These are phyloP conservation scores for Leucogyrophana mollusca DNA, from an alignment of 768 basidiomycete species.

Conservation along the genomic window DNA sequence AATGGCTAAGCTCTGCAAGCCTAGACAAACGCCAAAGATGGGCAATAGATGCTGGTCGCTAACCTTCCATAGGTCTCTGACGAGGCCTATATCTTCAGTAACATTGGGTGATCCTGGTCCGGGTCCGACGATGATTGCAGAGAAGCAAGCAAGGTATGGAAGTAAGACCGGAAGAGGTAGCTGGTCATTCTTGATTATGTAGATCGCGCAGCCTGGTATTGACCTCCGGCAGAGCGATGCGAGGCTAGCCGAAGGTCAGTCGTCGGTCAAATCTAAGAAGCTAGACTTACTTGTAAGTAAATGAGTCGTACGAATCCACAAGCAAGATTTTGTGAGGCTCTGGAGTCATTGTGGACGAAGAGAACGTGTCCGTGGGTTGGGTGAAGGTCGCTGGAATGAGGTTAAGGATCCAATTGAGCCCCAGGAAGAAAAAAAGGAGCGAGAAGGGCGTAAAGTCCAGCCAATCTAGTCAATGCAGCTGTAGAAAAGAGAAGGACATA, in stretches of 20 bases:
- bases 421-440: background rate
- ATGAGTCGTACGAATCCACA: constrained; percentile 85
- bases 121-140: constrained; percentile 72
- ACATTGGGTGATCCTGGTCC: constrained; percentile 78
- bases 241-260: constrained; percentile 44
- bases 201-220: constrained; percentile 58
- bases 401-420: too few relatives aligned
- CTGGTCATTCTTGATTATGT: constrained; percentile 75
- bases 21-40: constrained; percentile 82
- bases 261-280: background rate
- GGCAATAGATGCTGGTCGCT: constrained; percentile 52
- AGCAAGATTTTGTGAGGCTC: constrained; percentile 56
- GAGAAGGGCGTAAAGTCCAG: too few relatives aligned
- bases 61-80: constrained; percentile 70
- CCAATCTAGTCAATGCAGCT: constrained; percentile 1
- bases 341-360: constrained; percentile 21
- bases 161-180: constrained; percentile 49
- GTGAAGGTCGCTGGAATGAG: too few relatives aligned
- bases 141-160: constrained; percentile 57
- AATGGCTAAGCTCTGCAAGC: constrained; percentile 72
- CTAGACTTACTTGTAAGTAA: constrained; percentile 77
- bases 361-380: too few relatives aligned
- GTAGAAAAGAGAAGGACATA: background rate
- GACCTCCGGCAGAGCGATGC: constrained; percentile 66
- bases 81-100: constrained; percentile 61